Percentiles rank a stretch among this genome's conserved stretches.
Conservation (phyloP, 192 early-diverging fungal genomes). For the Coemansia sp. region DNA sequence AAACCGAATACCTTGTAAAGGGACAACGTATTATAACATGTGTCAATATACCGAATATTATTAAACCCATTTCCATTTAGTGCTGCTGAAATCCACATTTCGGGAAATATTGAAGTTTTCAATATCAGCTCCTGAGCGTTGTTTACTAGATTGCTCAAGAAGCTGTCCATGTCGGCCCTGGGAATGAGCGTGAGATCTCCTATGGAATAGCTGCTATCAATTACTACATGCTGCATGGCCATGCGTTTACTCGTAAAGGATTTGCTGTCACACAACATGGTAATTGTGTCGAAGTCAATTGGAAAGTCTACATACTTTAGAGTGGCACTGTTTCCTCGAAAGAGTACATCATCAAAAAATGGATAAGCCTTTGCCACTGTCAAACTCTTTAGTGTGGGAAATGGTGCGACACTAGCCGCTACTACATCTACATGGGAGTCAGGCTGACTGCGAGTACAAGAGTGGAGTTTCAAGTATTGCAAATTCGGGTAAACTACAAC, state of each 20-base stretch:
- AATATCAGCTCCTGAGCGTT: neutral
- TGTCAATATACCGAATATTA: neutral
- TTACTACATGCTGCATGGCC: neutral
- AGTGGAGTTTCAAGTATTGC: neutral
- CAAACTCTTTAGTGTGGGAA: neutral
- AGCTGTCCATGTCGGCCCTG: neutral
- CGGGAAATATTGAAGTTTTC: neutral
- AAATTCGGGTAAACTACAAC: neutral
- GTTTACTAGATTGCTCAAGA: neutral
- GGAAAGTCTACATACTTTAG: neutral
- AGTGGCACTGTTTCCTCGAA: conserved; percentile 10
- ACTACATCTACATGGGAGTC: neutral
- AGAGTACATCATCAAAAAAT: conserved; percentile 8
- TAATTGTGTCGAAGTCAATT: neutral
- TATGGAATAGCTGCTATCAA: neutral
- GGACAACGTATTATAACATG: neutral
- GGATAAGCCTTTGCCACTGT: neutral
- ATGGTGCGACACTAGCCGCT: neutral
- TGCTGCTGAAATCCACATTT: neutral
- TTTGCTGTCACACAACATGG: neutral
- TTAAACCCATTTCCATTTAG: neutral
- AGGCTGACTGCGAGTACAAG: neutral
- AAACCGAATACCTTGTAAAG: neutral
- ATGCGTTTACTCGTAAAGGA: neutral
- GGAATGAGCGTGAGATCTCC: neutral